Evolutionary conservation across 176 grass and related monocot species (phyloP), one percentile per base, ranked within the genome.

Genomic region (sorghum (Sorghum bicolor)): DNA sequence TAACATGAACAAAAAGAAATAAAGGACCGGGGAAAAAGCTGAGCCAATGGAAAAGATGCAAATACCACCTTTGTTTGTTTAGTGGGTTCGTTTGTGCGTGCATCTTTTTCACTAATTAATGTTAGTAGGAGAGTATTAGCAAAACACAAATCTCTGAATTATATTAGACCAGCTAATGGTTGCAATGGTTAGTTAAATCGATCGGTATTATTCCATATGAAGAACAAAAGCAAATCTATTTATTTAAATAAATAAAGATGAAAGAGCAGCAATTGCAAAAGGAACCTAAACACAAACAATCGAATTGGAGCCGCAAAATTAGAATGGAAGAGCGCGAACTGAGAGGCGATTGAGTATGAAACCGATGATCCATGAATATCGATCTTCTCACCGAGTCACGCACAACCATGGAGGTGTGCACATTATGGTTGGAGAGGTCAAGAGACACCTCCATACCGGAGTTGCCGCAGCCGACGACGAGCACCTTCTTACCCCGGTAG

Each of bases 381-480:
- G n/a, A 8, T 53, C 24, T 61, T 26, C 96, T 80, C 72, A 98
- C 96, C 76, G 87, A 57, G 71, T 92, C 93, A 32, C 93, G 92
- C 1, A 98, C 96, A 28, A 98, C 96, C 77, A 98, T 85, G 58
- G 93, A 93, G 15, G 96, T 85, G 8, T 38, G 40, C 43, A 92
- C 96, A 84, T 91, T 91, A 76, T 95, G 64, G 62, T 95, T 90
- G 85, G 85, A 85, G 44, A 98, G 89, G 76, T 98, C 96, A 4
- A 98, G 82, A 3, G 74, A 85, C 24, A 98, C 81, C 78, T 98
- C 96, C 96, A 95, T 98, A 0, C 91, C 96, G 1, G 96, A 98
- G 64, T 98, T 98, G 14, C 96, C 96, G 26, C 93, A 95, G 24
- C 96, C 96, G 37, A 98, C 87, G 67, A 98, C 91, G 38, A 98